Evolutionary conservation across 352 stramenopile genomes (phyloP), one percentile per base, ranked within the genome.

Genomic region (Thraustochytrium striatum): DNA sequence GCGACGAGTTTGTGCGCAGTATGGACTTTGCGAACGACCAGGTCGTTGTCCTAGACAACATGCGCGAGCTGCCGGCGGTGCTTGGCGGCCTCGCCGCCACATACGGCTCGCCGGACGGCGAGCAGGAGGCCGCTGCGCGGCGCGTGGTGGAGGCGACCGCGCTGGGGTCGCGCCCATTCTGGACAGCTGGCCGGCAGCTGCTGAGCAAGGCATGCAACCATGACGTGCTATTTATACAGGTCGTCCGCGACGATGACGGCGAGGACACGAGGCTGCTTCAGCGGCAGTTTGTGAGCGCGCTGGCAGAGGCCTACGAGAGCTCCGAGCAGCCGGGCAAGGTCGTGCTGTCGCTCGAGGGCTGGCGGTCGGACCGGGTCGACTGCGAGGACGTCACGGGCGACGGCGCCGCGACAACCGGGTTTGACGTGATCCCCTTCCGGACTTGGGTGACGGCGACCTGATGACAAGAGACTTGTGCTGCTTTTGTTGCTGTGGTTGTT

Each of bases 21-120:
- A 73, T 73, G 62, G 62, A 72, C 11, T 73, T 62, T 72, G 19
- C 28, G 8, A 7, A 0, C 16, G 25, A 19, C 30, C 21, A 73
- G n/a, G 62, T 73, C 16, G 36, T 36, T 28, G 62, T 73, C 13
- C 35, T 73, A 13, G 38, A 57, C 16, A 28, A 13, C 62, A 50
- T 69, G 13, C 13, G 1, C 58, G 44, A 69, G 58, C 33, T 69
- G 19, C 8, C 25, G 13, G 58, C 9, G 58, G 38, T 25, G 58
- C 28, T 69, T 1, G 28, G 25, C 33, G 58, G 38, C n/a, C n/a
- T n/a, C n/a, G n/a, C n/a, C n/a, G n/a, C n/a, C n/a, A n/a, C n/a
- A n/a, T n/a, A n/a, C n/a, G n/a, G n/a, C n/a, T n/a, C n/a, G n/a
- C n/a, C n/a, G n/a, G n/a, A n/a, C n/a, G n/a, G n/a, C n/a, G n/a